Conservation (phyloP, 2,329 filamentous ascomycete genomes). For the Colletotrichum acutatum region DNA sequence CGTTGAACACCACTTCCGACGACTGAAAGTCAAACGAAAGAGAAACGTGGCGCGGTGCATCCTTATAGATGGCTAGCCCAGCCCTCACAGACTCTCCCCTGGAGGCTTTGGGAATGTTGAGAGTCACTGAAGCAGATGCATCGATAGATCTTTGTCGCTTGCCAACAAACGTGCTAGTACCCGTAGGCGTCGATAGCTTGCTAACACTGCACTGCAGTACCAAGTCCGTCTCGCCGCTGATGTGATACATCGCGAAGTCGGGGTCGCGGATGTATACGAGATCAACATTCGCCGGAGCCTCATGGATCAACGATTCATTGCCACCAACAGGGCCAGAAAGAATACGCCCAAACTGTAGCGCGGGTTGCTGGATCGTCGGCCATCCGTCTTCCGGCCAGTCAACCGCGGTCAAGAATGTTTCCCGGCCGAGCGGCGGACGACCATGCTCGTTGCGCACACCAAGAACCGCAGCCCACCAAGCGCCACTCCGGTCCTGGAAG, state of each 20-base stretch:
- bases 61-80: conserved; percentile 26
- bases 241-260: not conserved
- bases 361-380: conserved; percentile 12
- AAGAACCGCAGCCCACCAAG: conserved; percentile 49
- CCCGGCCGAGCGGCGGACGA: conserved; percentile 9
- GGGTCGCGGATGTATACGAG: conserved; percentile 18
- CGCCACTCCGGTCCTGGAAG: conserved; percentile 57
- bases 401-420: conserved; percentile 9
- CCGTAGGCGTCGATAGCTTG: not conserved
- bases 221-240: not conserved
- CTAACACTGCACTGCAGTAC: not conserved
- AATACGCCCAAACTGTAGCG: not conserved
- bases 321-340: not conserved
- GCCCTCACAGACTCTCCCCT: not conserved
- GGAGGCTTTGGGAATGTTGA: not conserved
- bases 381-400: conserved; percentile 23
- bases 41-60: conserved; percentile 13
- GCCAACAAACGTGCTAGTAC: conserved; percentile 13
- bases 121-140: not conserved
- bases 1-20: not conserved
- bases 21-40: not conserved
- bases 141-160: conserved; percentile 20
- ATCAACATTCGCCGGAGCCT: not conserved
- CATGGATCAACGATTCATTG: not conserved
- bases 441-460: not conserved